Evolutionary conservation across 176 grass and related monocot genomes (phyloP).

Genomic region (Oryza brachyantha): DNA sequence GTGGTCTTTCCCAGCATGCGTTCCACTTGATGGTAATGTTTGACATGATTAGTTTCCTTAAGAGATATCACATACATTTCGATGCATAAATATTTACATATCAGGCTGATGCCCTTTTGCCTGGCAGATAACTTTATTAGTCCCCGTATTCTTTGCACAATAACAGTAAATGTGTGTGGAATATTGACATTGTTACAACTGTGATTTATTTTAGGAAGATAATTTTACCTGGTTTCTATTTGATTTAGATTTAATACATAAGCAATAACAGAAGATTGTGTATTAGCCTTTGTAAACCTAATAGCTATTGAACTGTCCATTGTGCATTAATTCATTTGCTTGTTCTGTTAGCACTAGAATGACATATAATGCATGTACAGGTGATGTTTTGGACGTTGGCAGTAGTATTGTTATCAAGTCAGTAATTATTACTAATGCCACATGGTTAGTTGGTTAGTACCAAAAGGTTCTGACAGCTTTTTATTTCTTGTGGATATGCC

Average conservation of each 20-base stretch:
- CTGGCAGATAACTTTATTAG: neutral
- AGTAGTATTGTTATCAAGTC: neutral
- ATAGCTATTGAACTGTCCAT: neutral
- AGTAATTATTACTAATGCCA: neutral
- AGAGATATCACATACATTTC: neutral
- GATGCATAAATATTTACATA: neutral
- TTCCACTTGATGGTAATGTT: neutral
- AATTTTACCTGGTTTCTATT: neutral
- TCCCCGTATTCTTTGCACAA: neutral
- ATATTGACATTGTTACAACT: neutral
- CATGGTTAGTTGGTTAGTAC: slow-evolving; percentile 12
- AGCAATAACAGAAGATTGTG: neutral
- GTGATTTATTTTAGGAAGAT: neutral
- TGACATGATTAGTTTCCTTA: neutral
- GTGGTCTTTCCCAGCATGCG: neutral
- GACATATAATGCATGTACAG: neutral
- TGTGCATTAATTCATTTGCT: neutral
- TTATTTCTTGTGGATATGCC: neutral
- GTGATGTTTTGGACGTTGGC: neutral
- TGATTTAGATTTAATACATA: neutral
- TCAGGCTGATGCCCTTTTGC: neutral
- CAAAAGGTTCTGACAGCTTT: neutral
- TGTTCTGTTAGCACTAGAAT: neutral
- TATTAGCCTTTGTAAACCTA: neutral
- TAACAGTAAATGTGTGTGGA: neutral